Evolutionary conservation across 257 asterid species (phyloP), one percentile per base, ranked within the genome.

Genomic region (Solanum stenotomum): DNA sequence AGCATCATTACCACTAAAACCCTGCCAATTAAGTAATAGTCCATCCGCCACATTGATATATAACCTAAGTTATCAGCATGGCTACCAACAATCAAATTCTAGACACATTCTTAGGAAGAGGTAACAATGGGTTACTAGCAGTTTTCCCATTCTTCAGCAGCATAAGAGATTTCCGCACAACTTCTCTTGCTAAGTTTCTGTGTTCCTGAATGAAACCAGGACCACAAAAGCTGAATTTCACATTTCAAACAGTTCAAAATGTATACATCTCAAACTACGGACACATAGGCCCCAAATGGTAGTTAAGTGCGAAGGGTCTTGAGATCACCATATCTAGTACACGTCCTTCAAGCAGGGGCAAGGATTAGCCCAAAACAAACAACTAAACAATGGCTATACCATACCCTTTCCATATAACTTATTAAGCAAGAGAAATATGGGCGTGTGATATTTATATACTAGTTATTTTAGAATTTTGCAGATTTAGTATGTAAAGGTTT

Each of bases 41-140:
- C 98, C 98, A 96, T 87, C 98, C 98, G 86, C 98, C 98, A 90
- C 98, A 96, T 86, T 94, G 96, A 86, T 92, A 95, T 10, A 40
- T 40, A 10, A 77, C 98, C 98, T 93, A 96, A 94, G 92, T 95
- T 94, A 91, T 96, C 95, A 18, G 98, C 98, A 89, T 95, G 98
- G 65, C 89, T 92, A 87, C 98, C 98, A 25, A 96, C 96, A 61
- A 96, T 96, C 81, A 96, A 91, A 95, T 89, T 90, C 82, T 96
- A 6, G 94, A 85, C 3, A 87, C 96, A 85, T 89, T 96, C 91
- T 93, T 95, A 86, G 98, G 91, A 90, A 96, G 93, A 12, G 96
- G 98, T 49, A 96, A 87, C 90, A 96, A 68, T 27, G 95, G 59
- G 70, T 93, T 92, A 23, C 86, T 93, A 23, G 90, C 91, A 27